Conservation (phyloP, 257 asterid genomes). For the Gentiana straminea region DNA sequence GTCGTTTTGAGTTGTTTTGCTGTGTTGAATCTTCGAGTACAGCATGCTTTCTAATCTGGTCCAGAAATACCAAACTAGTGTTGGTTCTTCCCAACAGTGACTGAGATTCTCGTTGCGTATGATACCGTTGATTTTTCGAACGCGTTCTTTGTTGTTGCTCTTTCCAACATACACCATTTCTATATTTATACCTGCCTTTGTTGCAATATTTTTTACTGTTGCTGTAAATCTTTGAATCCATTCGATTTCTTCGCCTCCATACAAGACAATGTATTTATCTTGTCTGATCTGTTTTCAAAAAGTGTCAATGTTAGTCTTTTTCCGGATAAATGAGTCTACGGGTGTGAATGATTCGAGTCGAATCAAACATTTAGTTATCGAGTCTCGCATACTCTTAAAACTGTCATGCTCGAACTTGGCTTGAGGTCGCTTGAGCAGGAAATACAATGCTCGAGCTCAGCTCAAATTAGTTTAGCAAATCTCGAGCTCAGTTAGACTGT, state of each 20-base stretch:
- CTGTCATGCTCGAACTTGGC: too few relatives aligned
- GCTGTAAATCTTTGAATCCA: slow-evolving; percentile 9
- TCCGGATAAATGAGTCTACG: too few relatives aligned
- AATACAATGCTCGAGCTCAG: too few relatives aligned
- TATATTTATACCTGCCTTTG: not conserved
- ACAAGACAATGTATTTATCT: slow-evolving; percentile 2
- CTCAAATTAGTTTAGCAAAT: too few relatives aligned
- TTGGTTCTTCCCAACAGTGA: not conserved
- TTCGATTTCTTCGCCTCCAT: slow-evolving; percentile 8
- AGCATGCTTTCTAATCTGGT: slow-evolving; percentile 10
- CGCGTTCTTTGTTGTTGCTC: not conserved
- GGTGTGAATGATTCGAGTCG: too few relatives aligned
- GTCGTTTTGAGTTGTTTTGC: not conserved
- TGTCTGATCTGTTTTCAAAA: slow-evolving; percentile 1
- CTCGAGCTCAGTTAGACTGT: too few relatives aligned
- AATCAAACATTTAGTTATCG: too few relatives aligned
- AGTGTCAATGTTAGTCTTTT: too few relatives aligned
- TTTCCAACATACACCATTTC: slow-evolving; percentile 13
- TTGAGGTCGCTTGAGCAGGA: too few relatives aligned
- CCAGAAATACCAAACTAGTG: slow-evolving; percentile 13
- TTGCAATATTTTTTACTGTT: not conserved
- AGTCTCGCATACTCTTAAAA: too few relatives aligned
- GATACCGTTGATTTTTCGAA: not conserved
- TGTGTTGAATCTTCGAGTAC: slow-evolving; percentile 1
- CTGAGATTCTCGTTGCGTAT: not conserved